phyloP scores from a whole-genome alignment of 2,329 filamentous ascomycete species.

The Nectriaceae sp. region DNA sequence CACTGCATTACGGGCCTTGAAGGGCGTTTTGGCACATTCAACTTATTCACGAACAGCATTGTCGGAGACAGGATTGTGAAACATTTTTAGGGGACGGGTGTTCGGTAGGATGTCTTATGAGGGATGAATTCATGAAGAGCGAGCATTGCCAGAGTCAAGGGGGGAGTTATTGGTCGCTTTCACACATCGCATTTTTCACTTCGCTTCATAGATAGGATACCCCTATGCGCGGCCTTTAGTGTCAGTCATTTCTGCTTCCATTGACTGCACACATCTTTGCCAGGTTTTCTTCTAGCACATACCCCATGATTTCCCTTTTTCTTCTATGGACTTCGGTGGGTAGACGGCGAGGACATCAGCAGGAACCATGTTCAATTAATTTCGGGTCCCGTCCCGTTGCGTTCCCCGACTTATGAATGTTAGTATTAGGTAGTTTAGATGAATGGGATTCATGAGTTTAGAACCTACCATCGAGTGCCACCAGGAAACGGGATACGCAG shows the following conservation, averaged over 20 bases:
- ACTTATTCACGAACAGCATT: slow-evolving; percentile 18
- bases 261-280: slow-evolving; percentile 1
- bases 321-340: slow-evolving; percentile 3
- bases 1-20: slow-evolving; percentile 12
- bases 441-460: slow-evolving; percentile 10
- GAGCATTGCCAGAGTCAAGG: slow-evolving; percentile 15
- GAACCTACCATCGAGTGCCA: slow-evolving; percentile 72
- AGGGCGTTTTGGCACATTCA: slow-evolving; percentile 24
- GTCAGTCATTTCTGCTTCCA: slow-evolving; percentile 1
- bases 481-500: slow-evolving; percentile 80
- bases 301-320: slow-evolving; percentile 11
- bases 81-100: slow-evolving; percentile 8
- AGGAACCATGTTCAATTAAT: too few relatives aligned
- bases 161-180: slow-evolving; percentile 21
- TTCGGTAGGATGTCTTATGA: slow-evolving; percentile 21
- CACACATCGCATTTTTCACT: slow-evolving; percentile 22
- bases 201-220: slow-evolving; percentile 45
- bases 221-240: slow-evolving; percentile 28
- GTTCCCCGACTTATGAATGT: slow-evolving; percentile 54
- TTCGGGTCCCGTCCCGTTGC: slow-evolving; percentile 54
- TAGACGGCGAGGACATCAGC: too few relatives aligned
- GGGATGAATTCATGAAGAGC: slow-evolving; percentile 29
- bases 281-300: slow-evolving; percentile 9
- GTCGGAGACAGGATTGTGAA: slow-evolving; percentile 7
- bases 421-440: slow-evolving; percentile 22